Evolutionary conservation across 768 basidiomycete genomes (phyloP).

Genomic region (Epithele typhae): DNA sequence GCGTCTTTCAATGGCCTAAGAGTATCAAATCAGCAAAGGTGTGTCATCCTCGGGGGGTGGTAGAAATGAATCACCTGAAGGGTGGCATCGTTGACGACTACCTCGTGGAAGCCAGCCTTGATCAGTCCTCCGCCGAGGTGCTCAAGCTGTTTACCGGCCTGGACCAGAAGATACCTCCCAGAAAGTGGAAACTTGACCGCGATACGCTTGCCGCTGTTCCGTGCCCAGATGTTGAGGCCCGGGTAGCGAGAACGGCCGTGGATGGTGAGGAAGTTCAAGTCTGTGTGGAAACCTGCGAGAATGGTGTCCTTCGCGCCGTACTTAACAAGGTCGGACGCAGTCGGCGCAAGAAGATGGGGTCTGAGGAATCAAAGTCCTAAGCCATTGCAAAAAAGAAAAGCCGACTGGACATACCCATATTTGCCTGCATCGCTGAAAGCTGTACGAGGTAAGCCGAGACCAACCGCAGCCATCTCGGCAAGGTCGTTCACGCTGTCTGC

Average conservation of each 20-base stretch:
- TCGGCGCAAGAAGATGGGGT: conserved; percentile 88
- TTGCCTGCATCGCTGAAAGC: conserved; percentile 74
- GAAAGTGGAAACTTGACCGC: conserved; percentile 81
- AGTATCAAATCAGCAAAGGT: background rate
- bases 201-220: conserved; percentile 89
- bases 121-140: conserved; percentile 81
- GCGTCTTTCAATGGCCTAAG: conserved; percentile 59
- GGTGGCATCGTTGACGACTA: conserved; percentile 83
- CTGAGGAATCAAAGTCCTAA: conserved; percentile 28
- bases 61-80: conserved; percentile 53
- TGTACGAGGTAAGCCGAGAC: conserved; percentile 68
- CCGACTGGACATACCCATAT: conserved; percentile 64
- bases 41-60: too few species aligned
- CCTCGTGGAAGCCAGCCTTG: conserved; percentile 93
- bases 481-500: conserved; percentile 79
- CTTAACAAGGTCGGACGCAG: conserved; percentile 83
- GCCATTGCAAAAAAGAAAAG: background rate
- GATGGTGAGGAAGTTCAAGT: conserved; percentile 92
- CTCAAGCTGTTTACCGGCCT: conserved; percentile 95
- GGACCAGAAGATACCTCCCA: conserved; percentile 79
- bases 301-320: conserved; percentile 80
- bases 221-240: conserved; percentile 90
- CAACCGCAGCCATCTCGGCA: conserved; percentile 85
- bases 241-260: conserved; percentile 85
- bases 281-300: conserved; percentile 91